Percentiles rank a stretch among this genome's conserved stretches.
Evolutionary conservation across 2,329 filamentous ascomycete species (phyloP).

Genomic region (Venturia aucupariae): DNA sequence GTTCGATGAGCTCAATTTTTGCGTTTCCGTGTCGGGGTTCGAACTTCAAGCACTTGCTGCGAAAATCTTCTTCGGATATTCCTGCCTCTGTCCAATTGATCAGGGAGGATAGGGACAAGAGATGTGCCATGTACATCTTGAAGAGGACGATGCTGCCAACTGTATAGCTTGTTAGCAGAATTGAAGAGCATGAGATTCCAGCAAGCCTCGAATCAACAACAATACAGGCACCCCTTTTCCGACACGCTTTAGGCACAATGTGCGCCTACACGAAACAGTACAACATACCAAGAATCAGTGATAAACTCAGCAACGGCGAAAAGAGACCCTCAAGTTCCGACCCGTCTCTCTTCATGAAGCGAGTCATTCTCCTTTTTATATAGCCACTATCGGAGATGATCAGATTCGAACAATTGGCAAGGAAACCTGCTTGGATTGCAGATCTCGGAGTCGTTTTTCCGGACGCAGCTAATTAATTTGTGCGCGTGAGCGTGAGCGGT

Average conservation of each 20-base stretch:
- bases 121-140: background rate
- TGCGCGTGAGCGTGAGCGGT: background rate
- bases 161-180: background rate
- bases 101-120: background rate
- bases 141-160: background rate
- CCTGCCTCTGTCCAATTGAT: background rate
- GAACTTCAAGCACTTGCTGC: conserved; percentile 6
- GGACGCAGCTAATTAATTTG: background rate
- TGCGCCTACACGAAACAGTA: background rate
- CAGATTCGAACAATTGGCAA: background rate
- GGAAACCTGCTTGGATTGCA: background rate
- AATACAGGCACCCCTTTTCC: no score
- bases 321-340: background rate
- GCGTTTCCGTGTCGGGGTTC: background rate
- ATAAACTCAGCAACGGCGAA: background rate
- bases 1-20: conserved; percentile 9
- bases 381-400: background rate
- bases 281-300: background rate
- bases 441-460: background rate
- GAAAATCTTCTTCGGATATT: background rate
- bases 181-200: no score
- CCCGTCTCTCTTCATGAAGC: background rate
- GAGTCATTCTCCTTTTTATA: background rate
- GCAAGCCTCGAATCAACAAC: no score
- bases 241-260: background rate